phyloP scores from a whole-genome alignment of 208 protist genomes.

The Wallacemonas collosoma region DNA sequence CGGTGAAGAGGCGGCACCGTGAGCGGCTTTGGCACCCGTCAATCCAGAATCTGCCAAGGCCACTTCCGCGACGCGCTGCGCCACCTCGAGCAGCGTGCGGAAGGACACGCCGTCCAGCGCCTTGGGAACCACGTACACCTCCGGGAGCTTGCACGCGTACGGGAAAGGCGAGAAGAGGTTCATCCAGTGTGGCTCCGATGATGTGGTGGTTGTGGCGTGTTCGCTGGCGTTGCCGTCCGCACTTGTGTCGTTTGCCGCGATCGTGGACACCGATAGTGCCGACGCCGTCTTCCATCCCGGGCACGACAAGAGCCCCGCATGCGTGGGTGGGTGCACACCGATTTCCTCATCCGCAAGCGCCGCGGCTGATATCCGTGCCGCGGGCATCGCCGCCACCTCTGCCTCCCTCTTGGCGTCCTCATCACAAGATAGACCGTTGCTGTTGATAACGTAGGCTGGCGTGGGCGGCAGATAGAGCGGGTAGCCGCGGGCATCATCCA shows the following conservation, averaged over 20 bases:
- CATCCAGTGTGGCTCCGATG: not conserved
- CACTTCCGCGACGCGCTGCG: not conserved
- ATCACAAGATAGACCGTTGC: too few species aligned
- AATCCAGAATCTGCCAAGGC: too few species aligned
- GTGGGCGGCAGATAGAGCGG: not conserved
- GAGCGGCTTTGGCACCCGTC: too few species aligned
- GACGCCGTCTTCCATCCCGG: not conserved
- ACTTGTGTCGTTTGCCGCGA: too few species aligned
- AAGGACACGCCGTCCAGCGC: slow-evolving; percentile 37
- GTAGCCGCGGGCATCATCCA: not conserved
- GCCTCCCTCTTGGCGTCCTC: too few species aligned
- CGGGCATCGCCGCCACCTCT: too few species aligned
- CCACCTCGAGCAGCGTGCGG: slow-evolving; percentile 27
- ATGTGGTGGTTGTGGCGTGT: not conserved
- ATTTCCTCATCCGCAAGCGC: slow-evolving; percentile 15
- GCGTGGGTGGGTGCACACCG: slow-evolving; percentile 18
- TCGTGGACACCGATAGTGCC: too few species aligned
- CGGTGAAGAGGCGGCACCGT: too few species aligned
- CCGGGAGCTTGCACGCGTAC: slow-evolving; percentile 15
- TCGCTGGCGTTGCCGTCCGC: too few species aligned
- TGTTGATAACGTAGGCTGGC: too few species aligned
- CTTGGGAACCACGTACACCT: slow-evolving; percentile 46
- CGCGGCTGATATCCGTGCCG: not conserved
- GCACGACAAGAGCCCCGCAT: not conserved
- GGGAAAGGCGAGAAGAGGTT: not conserved